These are phyloP conservation scores for Zea luxurians DNA, from an alignment of 176 grass and related monocot species.

Conservation along the genomic window DNA sequence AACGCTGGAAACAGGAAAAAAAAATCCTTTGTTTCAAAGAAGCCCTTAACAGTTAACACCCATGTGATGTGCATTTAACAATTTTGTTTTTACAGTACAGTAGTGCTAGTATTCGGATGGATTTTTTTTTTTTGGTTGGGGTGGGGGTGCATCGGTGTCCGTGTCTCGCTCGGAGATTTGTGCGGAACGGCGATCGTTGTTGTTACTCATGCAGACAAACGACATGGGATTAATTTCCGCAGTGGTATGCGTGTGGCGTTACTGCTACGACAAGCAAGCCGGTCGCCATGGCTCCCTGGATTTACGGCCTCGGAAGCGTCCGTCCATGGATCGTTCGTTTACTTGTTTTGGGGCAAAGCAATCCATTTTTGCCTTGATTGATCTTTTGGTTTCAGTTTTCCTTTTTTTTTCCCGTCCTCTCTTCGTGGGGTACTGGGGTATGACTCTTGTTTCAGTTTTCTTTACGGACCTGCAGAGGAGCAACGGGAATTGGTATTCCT, in stretches of 20 bases:
- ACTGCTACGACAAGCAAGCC: slow-evolving; percentile 41
- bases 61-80: too few relatives aligned
- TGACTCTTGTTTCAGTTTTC: background rate
- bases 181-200: slow-evolving; percentile 43
- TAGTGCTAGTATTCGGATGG: too few relatives aligned
- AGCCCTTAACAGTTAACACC: too few relatives aligned
- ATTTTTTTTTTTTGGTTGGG: too few relatives aligned
- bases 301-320: slow-evolving; percentile 28
- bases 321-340: background rate
- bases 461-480: background rate
- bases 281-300: slow-evolving; percentile 12
- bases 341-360: background rate
- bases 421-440: too few relatives aligned
- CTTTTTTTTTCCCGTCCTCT: background rate
- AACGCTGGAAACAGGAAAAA: too few relatives aligned
- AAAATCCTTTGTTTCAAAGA: too few relatives aligned
- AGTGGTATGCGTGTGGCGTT: slow-evolving; percentile 31
- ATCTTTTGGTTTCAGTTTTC: background rate
- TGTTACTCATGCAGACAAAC: slow-evolving; percentile 29
- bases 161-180: slow-evolving; percentile 28
- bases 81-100: too few relatives aligned
- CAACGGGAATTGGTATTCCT: background rate
- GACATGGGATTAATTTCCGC: slow-evolving; percentile 27
- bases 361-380: background rate
- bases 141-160: slow-evolving; percentile 3